Conservation (phyloP, 306 rosid genomes). For the Prunus davidiana region DNA sequence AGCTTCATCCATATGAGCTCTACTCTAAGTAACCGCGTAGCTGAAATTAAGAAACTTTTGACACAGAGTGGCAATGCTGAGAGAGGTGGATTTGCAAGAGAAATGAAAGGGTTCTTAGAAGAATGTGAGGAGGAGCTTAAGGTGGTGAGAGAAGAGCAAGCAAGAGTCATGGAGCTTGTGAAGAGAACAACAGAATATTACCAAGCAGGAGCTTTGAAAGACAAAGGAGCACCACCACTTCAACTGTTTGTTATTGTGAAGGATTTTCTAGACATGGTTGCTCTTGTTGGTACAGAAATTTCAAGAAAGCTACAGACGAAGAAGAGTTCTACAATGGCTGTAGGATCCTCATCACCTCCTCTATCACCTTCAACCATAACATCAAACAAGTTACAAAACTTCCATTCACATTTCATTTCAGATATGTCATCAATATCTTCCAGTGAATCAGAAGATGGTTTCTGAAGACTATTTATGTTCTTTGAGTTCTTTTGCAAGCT, state of each 20-base stretch:
- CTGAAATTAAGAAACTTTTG: conserved; percentile 43
- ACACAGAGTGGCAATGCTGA: conserved; percentile 36
- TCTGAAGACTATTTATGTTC: conserved; percentile 22
- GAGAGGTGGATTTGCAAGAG: conserved; percentile 44
- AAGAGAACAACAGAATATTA: conserved; percentile 61
- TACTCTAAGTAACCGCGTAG: conserved; percentile 33
- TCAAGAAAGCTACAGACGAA: conserved; percentile 45
- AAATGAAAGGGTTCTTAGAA: conserved; percentile 63
- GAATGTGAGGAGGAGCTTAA: conserved; percentile 65
- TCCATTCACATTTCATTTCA: conserved; percentile 43
- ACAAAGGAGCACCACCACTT: conserved; percentile 44
- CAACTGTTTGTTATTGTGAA: conserved; percentile 57
- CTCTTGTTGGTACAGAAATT: conserved; percentile 52
- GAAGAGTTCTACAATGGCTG: conserved; percentile 21
- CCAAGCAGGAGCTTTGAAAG: conserved; percentile 53
- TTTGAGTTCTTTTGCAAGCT: neutral
- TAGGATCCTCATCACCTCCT: conserved; percentile 37
- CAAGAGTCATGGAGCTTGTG: conserved; percentile 61
- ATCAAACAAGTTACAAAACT: conserved; percentile 36
- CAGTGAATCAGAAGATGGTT: conserved; percentile 56
- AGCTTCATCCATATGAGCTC: conserved; percentile 40
- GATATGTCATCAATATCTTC: conserved; percentile 37
- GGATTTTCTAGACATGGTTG: conserved; percentile 64
- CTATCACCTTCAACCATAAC: conserved; percentile 14
- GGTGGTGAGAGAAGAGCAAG: conserved; percentile 55